Evolutionary conservation across 176 grass and related monocot genomes (phyloP).

Genomic region (Olyra latifolia): DNA sequence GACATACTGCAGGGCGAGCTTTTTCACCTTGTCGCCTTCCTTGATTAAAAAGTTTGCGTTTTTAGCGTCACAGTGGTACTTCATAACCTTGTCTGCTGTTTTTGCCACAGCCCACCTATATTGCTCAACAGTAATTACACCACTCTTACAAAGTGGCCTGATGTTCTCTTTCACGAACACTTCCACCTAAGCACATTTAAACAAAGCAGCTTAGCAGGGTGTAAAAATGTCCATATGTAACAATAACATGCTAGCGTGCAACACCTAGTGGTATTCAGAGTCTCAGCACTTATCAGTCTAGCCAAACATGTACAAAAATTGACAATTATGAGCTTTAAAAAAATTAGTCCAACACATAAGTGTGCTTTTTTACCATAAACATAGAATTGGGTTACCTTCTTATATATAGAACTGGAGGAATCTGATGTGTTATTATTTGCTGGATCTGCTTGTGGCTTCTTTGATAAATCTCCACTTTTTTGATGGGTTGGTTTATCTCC

Average conservation of each 20-base stretch:
- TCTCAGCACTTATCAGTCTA: background rate
- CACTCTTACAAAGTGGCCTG: slow-evolving; percentile 93
- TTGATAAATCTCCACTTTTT: slow-evolving; percentile 35
- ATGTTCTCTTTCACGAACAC: slow-evolving; percentile 88
- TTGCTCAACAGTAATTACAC: slow-evolving; percentile 72
- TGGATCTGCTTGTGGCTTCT: slow-evolving; percentile 39
- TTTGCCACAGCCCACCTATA: slow-evolving; percentile 70
- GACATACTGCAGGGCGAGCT: slow-evolving; percentile 79
- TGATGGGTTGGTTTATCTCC: slow-evolving; percentile 26
- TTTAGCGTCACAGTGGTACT: slow-evolving; percentile 62
- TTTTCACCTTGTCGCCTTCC: slow-evolving; percentile 96
- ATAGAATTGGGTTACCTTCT: slow-evolving; percentile 65
- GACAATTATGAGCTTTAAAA: background rate
- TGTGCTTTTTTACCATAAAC: background rate
- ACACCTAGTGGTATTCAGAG: background rate
- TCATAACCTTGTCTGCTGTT: slow-evolving; percentile 89
- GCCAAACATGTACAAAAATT: background rate
- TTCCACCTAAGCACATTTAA: slow-evolving; percentile 54
- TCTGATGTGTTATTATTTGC: slow-evolving; percentile 31
- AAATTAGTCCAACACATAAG: background rate
- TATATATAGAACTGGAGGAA: slow-evolving; percentile 58
- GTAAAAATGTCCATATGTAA: background rate
- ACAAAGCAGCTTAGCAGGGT: background rate
- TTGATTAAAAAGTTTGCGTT: slow-evolving; percentile 91
- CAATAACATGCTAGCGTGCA: background rate